These are phyloP conservation scores for Saccharomycopsis guyanensis DNA, from an alignment of 805 yeast genomes.

Conservation along the genomic window DNA sequence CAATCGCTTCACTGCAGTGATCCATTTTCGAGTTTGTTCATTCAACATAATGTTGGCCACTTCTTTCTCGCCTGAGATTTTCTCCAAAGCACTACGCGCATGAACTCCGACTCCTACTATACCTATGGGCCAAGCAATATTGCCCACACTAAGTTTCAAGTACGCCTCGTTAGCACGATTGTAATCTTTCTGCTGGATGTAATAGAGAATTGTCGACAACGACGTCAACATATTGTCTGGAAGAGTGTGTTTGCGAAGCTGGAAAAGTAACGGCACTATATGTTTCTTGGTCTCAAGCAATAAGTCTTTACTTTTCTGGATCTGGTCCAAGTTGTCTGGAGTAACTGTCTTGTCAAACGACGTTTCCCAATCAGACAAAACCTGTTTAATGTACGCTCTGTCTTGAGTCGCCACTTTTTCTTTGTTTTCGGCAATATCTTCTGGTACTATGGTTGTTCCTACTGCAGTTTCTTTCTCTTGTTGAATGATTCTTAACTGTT, in stretches of 20 bases:
- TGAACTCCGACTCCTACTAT: constrained; percentile 75
- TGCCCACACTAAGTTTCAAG: constrained; percentile 72
- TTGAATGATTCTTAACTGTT: constrained; percentile 30
- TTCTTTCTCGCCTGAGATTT: constrained; percentile 42
- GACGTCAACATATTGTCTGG: constrained; percentile 35
- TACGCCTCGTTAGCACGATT: constrained; percentile 58
- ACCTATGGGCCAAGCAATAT: constrained; percentile 91
- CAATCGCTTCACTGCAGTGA: constrained; percentile 63
- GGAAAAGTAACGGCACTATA: constrained; percentile 45
- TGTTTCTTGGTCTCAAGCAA: constrained; percentile 41
- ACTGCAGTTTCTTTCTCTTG: constrained; percentile 24
- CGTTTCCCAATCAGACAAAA: constrained; percentile 40
- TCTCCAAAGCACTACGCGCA: constrained; percentile 55
- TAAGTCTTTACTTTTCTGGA: constrained; percentile 24
- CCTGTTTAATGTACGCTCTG: constrained; percentile 39
- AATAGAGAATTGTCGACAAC: constrained; percentile 49
- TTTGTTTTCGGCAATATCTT: constrained; percentile 19
- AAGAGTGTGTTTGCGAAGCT: constrained; percentile 41
- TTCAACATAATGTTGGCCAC: constrained; percentile 72
- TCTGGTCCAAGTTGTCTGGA: constrained; percentile 25
- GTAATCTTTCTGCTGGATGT: constrained; percentile 49
- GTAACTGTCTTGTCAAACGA: constrained; percentile 32
- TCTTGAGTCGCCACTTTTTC: constrained; percentile 33
- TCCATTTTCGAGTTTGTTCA: constrained; percentile 70
- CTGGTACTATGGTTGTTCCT: constrained; percentile 23